Conservation (phyloP, 208 protist genomes). For the Crithidia expoeki region DNA sequence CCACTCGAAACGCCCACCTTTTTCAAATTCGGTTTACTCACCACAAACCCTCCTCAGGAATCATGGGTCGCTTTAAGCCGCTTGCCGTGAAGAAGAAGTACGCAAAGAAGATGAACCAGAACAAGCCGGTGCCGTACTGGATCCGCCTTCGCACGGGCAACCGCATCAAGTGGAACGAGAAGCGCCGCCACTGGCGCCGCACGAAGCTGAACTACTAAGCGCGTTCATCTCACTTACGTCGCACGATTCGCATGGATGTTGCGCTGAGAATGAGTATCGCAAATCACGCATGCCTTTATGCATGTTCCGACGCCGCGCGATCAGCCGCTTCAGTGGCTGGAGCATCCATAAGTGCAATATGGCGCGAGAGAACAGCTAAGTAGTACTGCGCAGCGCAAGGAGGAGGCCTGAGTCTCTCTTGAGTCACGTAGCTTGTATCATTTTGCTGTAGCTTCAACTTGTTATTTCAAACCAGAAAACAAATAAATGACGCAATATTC, state of each 20-base stretch:
- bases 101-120: conserved; percentile 94
- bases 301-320: neutral
- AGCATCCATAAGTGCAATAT: no score
- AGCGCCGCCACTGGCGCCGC: conserved; percentile 96
- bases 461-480: conserved; percentile 11
- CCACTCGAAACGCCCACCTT: neutral
- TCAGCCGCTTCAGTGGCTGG: neutral
- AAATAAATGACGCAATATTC: conserved; percentile 3
- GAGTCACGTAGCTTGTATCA: neutral
- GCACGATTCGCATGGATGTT: no score
- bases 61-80: conserved; percentile 92
- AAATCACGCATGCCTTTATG: no score
- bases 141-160: conserved; percentile 93
- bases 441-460: conserved; percentile 1
- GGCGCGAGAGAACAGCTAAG: neutral
- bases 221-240: no score
- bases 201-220: conserved; percentile 90
- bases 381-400: conserved; percentile 7
- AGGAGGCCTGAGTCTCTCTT: neutral
- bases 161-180: conserved; percentile 94
- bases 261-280: no score
- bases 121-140: conserved; percentile 94
- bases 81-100: conserved; percentile 94
- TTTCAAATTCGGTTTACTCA: neutral
- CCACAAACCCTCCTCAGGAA: neutral